Percentiles rank a stretch among this genome's conserved stretches.
Evolutionary conservation across 306 rosid genomes (phyloP).

Genomic region (Rosa persica): DNA sequence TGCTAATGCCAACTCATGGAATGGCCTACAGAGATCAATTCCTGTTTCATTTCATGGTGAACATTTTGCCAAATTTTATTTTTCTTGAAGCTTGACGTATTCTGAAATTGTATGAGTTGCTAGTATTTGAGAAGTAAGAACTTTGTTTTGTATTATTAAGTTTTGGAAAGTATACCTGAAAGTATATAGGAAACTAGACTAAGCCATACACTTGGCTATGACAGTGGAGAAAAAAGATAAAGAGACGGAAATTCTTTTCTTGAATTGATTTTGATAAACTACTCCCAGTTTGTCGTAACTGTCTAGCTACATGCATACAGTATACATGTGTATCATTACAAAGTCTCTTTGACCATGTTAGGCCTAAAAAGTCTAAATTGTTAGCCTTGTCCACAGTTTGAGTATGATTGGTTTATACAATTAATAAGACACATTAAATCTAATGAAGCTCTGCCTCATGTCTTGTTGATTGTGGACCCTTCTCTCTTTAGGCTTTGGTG

Average conservation of each 20-base stretch:
- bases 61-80: no score
- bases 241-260: not conserved
- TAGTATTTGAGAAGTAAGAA: not conserved
- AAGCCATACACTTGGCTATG: not conserved
- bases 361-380: not conserved
- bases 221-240: not conserved
- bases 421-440: not conserved
- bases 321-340: not conserved
- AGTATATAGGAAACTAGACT: not conserved
- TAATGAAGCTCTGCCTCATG: slow-evolving; percentile 14
- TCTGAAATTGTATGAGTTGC: not conserved
- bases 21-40: slow-evolving; percentile 4
- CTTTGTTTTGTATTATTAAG: not conserved
- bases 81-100: not conserved
- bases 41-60: not conserved
- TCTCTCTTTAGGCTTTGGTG: not conserved
- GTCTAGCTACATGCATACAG: not conserved
- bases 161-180: not conserved
- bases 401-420: not conserved
- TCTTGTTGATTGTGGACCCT: slow-evolving; percentile 12
- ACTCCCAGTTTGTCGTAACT: not conserved
- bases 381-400: slow-evolving; percentile 3
- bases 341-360: slow-evolving; percentile 15
- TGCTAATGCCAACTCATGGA: slow-evolving; percentile 4
- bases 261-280: not conserved